These are phyloP conservation scores for Mortierella polycephala DNA, from an alignment of 371 early-diverging fungal genomes.

Conservation along the genomic window DNA sequence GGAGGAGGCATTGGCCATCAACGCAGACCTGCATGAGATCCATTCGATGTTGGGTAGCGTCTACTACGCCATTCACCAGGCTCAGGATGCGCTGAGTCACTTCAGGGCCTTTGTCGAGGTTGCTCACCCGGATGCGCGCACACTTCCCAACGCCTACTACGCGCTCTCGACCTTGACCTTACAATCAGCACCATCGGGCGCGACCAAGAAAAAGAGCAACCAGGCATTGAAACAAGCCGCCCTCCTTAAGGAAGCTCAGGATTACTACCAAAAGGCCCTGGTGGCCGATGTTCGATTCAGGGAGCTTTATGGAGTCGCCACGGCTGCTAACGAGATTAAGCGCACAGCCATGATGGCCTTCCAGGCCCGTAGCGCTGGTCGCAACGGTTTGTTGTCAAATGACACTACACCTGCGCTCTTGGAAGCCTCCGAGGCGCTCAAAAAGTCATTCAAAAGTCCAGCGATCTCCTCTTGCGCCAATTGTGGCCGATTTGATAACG, in stretches of 20 bases:
- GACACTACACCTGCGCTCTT: conserved; percentile 11
- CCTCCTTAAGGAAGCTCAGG: conserved; percentile 53
- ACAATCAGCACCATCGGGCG: conserved; percentile 34
- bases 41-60: conserved; percentile 67
- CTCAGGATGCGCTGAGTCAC: conserved; percentile 59
- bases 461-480: conserved; percentile 56
- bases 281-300: conserved; percentile 62
- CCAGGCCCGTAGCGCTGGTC: conserved; percentile 49
- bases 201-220: conserved; percentile 54
- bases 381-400: conserved; percentile 6
- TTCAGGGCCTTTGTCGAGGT: conserved; percentile 62
- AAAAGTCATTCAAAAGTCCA: conserved; percentile 26
- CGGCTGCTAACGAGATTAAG: conserved; percentile 64
- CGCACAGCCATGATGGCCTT: conserved; percentile 59
- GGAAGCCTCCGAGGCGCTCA: conserved; percentile 16
- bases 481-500: conserved; percentile 61
- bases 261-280: conserved; percentile 62
- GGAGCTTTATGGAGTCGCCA: conserved; percentile 61
- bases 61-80: conserved; percentile 61
- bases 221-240: conserved; percentile 52
- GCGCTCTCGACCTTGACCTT: conserved; percentile 60
- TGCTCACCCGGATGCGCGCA: conserved; percentile 64
- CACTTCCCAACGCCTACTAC: conserved; percentile 64
- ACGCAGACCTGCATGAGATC: conserved; percentile 59
- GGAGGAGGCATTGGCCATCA: conserved; percentile 59